These are phyloP conservation scores for Yarrowia porcina DNA, from an alignment of 805 yeast species.

Conservation along the genomic window DNA sequence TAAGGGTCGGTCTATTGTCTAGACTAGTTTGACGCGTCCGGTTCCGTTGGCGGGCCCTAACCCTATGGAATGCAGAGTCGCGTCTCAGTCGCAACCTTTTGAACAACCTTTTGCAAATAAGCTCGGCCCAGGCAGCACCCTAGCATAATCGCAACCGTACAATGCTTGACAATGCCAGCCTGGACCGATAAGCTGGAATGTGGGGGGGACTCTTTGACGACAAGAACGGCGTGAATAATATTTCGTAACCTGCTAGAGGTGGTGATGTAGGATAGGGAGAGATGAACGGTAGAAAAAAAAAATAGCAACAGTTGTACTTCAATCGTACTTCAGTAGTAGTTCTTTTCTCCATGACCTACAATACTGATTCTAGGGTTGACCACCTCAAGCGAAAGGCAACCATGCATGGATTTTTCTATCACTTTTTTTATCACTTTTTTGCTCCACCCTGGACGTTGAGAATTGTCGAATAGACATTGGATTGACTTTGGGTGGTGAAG, in stretches of 20 bases:
- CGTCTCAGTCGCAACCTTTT: background rate
- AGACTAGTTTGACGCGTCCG: background rate
- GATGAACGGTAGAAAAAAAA: too few relatives aligned
- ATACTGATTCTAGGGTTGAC: too few relatives aligned
- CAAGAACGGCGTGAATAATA: background rate
- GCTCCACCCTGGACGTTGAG: too few relatives aligned
- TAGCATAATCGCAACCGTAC: slow-evolving; percentile 22
- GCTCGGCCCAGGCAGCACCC: slow-evolving; percentile 8
- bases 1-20: too few relatives aligned
- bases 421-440: too few relatives aligned
- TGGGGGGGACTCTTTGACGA: background rate
- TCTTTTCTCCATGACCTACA: too few relatives aligned
- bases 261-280: too few relatives aligned
- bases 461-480: background rate
- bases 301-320: too few relatives aligned
- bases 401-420: too few relatives aligned
- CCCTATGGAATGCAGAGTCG: slow-evolving; percentile 24
- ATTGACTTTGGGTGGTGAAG: background rate
- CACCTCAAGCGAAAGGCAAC: background rate
- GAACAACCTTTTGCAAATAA: background rate
- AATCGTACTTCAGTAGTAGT: too few relatives aligned
- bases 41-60: background rate
- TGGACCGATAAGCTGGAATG: slow-evolving; percentile 18
- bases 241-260: background rate
- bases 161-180: slow-evolving; percentile 16